phyloP scores from a whole-genome alignment of 2,329 filamentous ascomycete genomes.

The Botryosphaeria dothidea region DNA sequence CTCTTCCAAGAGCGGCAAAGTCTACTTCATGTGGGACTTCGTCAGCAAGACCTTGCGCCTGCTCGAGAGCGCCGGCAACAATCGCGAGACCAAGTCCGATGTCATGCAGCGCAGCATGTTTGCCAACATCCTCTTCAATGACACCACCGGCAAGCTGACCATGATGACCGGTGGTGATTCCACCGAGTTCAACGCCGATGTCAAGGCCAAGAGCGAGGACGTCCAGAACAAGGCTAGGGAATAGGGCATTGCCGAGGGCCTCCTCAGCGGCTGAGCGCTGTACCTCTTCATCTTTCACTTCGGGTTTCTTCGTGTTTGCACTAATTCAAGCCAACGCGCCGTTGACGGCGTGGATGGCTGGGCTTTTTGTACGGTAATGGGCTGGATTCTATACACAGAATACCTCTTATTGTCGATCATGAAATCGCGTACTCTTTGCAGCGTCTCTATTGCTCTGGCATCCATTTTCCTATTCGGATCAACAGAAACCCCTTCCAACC shows the following conservation, averaged over 20 bases:
- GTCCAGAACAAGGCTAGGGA: background rate
- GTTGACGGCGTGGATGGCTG: background rate
- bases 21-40: slow-evolving; percentile 18
- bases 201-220: slow-evolving; percentile 1
- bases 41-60: slow-evolving; percentile 5
- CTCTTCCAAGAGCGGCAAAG: background rate
- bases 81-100: background rate
- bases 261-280: background rate
- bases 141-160: slow-evolving; percentile 12
- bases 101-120: slow-evolving; percentile 18
- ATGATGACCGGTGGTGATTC: background rate
- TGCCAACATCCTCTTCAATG: slow-evolving; percentile 11
- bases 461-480: background rate
- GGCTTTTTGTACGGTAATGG: too few species aligned
- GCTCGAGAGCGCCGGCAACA: background rate
- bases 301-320: background rate
- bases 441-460: background rate
- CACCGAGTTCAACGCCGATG: slow-evolving; percentile 7
- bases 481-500: background rate
- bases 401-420: background rate
- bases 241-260: background rate
- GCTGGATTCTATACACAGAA: background rate
- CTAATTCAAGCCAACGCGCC: background rate
- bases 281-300: background rate
- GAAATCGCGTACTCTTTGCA: background rate